Conservation (phyloP, 208 protist species). For the Plasmodiophora brassicae region DNA sequence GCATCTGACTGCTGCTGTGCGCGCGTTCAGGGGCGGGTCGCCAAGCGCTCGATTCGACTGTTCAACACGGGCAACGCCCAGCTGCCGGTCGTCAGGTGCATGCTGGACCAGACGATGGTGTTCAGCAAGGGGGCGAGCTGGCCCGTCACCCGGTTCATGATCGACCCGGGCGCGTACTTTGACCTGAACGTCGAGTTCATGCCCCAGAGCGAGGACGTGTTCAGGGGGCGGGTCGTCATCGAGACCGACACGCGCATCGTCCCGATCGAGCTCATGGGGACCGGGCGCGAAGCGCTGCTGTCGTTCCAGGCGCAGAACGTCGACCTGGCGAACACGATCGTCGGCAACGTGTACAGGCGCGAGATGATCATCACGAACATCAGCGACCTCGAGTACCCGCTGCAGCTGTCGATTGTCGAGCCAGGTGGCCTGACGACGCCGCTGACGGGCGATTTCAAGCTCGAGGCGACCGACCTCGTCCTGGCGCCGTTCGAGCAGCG, state of each 20-base stretch:
- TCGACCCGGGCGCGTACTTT: not conserved
- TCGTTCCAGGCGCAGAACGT: conserved; percentile 9
- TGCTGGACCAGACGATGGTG: conserved; percentile 4
- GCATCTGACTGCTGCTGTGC: not conserved
- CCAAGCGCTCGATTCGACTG: not conserved
- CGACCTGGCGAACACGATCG: conserved; percentile 24
- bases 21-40: not conserved
- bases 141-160: not conserved
- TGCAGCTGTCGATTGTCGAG: not conserved
- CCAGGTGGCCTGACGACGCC: not conserved
- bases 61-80: not conserved
- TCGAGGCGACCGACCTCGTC: not conserved
- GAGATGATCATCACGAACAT: not conserved
- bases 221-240: conserved; percentile 10
- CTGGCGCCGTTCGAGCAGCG: conserved; percentile 7
- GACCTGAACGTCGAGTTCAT: conserved; percentile 20
- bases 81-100: not conserved
- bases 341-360: not conserved
- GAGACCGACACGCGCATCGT: conserved; percentile 16
- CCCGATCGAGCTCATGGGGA: conserved; percentile 1
- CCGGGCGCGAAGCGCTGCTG: conserved; percentile 7
- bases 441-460: not conserved
- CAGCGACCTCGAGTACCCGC: conserved; percentile 15
- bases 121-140: not conserved
- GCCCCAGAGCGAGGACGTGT: conserved; percentile 28